Evolutionary conservation across 768 basidiomycete genomes (phyloP).

Genomic region (Boletus rufocinnamomeus): DNA sequence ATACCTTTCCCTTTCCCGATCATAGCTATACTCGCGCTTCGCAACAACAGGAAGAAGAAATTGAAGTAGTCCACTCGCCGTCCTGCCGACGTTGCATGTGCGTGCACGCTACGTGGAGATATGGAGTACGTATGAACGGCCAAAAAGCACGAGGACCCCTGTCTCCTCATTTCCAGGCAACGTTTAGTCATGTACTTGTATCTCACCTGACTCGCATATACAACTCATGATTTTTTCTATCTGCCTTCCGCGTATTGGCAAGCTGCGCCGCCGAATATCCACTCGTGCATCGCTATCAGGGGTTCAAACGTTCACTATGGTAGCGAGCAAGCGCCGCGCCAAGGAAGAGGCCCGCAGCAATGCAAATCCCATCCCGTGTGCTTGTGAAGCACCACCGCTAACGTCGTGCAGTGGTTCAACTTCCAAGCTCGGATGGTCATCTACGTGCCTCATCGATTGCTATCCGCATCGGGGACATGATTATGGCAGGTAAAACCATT

Average conservation of each 20-base stretch:
- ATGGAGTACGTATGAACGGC: constrained; percentile 15
- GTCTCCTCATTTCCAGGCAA: neutral
- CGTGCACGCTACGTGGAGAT: constrained; percentile 7
- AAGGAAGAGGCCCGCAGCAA: neutral
- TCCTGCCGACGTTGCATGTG: neutral
- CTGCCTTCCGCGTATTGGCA: neutral
- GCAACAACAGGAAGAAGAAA: constrained; percentile 80
- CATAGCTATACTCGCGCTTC: neutral
- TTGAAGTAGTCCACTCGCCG: constrained; percentile 66
- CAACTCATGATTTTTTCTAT: constrained; percentile 13
- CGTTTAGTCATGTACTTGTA: constrained; percentile 22
- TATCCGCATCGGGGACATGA: neutral
- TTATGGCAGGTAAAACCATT: neutral
- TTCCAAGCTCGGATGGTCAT: no score
- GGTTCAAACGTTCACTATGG: neutral
- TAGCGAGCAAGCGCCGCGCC: neutral
- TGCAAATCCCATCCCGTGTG: neutral
- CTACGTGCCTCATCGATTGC: neutral
- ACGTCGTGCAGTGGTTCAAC: neutral
- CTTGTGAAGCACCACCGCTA: neutral
- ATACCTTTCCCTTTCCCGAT: neutral
- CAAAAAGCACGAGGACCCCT: constrained; percentile 3
- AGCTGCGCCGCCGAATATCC: neutral
- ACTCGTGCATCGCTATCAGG: no score
- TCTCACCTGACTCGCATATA: constrained; percentile 20